phyloP scores from a whole-genome alignment of 2,329 filamentous ascomycete genomes.

The Fusarium sp. region DNA sequence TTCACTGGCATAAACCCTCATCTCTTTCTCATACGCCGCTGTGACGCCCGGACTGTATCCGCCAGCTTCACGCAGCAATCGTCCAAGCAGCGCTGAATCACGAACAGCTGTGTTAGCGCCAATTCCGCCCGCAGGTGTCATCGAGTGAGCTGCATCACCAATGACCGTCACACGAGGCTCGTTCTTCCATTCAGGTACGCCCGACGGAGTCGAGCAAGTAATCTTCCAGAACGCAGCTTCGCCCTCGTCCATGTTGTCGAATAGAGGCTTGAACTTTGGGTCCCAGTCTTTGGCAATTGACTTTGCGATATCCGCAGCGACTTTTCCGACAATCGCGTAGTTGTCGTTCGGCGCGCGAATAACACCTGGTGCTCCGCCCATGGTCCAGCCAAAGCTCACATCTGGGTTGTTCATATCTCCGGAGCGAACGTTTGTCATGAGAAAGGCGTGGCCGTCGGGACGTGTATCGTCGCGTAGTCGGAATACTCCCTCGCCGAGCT shows the following conservation, averaged over 20 bases:
- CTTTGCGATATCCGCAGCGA: slow-evolving; percentile 67
- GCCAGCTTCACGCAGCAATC: slow-evolving; percentile 60
- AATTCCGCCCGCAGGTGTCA: slow-evolving; percentile 66
- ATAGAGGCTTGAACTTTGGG: slow-evolving; percentile 62
- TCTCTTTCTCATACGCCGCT: slow-evolving; percentile 68
- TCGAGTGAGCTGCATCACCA: slow-evolving; percentile 66
- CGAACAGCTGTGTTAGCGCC: slow-evolving; percentile 66
- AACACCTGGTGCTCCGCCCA: slow-evolving; percentile 65
- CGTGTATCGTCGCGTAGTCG: slow-evolving; percentile 59
- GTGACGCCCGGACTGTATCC: slow-evolving; percentile 63
- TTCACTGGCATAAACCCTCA: slow-evolving; percentile 67
- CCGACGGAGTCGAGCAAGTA: slow-evolving; percentile 67
- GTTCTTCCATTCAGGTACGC: slow-evolving; percentile 68
- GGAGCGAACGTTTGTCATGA: slow-evolving; percentile 72
- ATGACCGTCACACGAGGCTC: slow-evolving; percentile 66
- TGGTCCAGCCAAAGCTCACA: slow-evolving; percentile 70
- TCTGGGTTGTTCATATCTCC: slow-evolving; percentile 67
- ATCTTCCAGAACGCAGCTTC: slow-evolving; percentile 75
- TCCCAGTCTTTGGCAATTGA: slow-evolving; percentile 64
- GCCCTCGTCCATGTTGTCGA: slow-evolving; percentile 64
- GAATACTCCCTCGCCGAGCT: slow-evolving; percentile 71
- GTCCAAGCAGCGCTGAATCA: slow-evolving; percentile 64
- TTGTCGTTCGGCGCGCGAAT: slow-evolving; percentile 68
- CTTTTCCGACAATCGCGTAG: slow-evolving; percentile 64
- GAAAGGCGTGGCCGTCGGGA: slow-evolving; percentile 56